Base-by-base conservation (phyloP, 768 basidiomycete species). In the Mycena vitilis region DNA sequence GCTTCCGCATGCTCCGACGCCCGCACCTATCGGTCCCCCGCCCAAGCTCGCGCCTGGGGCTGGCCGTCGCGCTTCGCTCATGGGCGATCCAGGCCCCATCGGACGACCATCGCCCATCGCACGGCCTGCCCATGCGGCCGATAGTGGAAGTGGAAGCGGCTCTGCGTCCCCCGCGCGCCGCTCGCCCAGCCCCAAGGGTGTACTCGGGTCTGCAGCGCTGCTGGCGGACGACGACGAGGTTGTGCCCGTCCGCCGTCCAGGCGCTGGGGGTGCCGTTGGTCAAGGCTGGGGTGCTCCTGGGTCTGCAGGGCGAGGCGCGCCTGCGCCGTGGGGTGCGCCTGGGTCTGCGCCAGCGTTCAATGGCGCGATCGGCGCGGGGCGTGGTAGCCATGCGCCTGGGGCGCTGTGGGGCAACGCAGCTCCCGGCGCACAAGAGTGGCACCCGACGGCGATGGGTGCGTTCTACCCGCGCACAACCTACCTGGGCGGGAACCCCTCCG, bases 161-260 rank as follows among this genome's bases (percentile, higher is more conserved):
- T 89, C 89, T 13, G 89, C 88, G 4, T 92, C 91, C 1, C 85
- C 85, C 18, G 78, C 76, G 54, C 81, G 80, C 40, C 78, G 85
- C 15, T 84, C 83, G 30, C 84, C 86, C 8, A 86, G 85, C 71
- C 85, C 86, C 2, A 94, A 93, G 75, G 88, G 89, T 47, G 80
- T 89, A 42, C 82, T 94, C 9, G 93, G 93, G 15, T 94, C 93
- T 16, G 91, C 91, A 6, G 93, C 93, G 22, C 84, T 94, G 22
- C 87, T 89, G 4, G 87, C 92, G 16, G 92, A 93, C 67, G 93
- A 93, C 68, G 93, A 95, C 75, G 93, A 94, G 75, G 90, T 94
- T 13, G 86, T 94, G 18, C 75, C 81, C 10, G 76, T 79, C 12
- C 79, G 84, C 47, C 84, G 20, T 83, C 84, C 9, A 80, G 86